These are phyloP conservation scores for Jaltomata sinuosa DNA, from an alignment of 257 asterid species.

Conservation along the genomic window DNA sequence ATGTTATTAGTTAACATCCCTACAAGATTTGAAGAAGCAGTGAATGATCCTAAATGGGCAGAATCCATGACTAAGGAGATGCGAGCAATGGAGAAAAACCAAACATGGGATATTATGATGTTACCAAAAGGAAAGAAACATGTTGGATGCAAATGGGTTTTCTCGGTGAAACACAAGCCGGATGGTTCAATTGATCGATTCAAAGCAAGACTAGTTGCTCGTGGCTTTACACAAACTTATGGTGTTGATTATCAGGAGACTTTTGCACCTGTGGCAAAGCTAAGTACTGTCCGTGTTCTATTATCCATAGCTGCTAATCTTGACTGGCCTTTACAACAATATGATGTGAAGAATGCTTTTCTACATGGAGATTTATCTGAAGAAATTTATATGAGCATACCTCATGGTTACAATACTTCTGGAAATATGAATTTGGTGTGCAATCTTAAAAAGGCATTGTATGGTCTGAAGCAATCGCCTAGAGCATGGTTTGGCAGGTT, in stretches of 20 bases:
- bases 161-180: no score
- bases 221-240: no score
- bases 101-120: not conserved
- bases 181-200: no score
- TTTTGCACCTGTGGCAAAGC: not conserved
- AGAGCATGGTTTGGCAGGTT: no score
- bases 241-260: no score
- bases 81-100: not conserved
- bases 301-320: not conserved
- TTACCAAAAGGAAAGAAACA: not conserved
- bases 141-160: not conserved
- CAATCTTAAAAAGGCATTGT: no score
- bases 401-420: not conserved
- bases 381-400: no score
- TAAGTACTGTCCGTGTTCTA: not conserved
- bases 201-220: no score
- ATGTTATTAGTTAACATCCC: not conserved
- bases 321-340: not conserved
- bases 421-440: not conserved
- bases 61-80: not conserved
- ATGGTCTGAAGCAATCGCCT: no score
- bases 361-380: not conserved
- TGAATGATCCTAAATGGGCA: not conserved
- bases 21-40: not conserved
- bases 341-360: not conserved